Percentiles rank a stretch among this genome's conserved stretches.
These are phyloP conservation scores for Astragalus membranaceus DNA, from an alignment of 306 rosid genomes.

Conservation along the genomic window DNA sequence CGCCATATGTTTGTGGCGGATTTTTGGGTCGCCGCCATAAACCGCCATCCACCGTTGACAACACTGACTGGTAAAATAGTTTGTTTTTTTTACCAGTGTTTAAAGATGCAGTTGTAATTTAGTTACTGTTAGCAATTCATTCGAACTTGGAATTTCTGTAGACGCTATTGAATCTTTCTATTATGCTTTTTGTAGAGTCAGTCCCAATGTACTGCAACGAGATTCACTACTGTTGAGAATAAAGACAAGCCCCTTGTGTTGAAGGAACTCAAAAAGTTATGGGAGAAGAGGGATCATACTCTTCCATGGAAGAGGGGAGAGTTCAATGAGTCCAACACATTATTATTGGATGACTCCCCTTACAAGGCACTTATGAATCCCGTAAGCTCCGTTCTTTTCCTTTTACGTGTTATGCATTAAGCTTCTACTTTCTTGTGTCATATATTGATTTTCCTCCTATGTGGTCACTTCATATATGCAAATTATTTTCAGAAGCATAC, in stretches of 20 bases:
- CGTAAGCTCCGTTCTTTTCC: constrained; percentile 40
- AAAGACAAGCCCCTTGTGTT: constrained; percentile 54
- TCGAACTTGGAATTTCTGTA: not conserved
- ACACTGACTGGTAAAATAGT: not conserved
- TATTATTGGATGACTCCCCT: constrained; percentile 89
- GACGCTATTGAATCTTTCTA: not conserved
- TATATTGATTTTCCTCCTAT: constrained; percentile 13
- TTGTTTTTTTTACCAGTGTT: not conserved
- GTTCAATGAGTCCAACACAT: constrained; percentile 69
- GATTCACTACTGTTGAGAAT: constrained; percentile 48
- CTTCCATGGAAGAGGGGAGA: constrained; percentile 79
- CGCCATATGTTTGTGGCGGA: too few relatives aligned
- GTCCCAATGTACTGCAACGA: constrained; percentile 59
- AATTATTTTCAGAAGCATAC: constrained; percentile 56
- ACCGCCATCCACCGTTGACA: too few relatives aligned
- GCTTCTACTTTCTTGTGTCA: constrained; percentile 10
- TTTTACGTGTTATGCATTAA: not conserved
- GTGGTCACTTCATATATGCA: not conserved
- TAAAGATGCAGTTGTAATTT: constrained; percentile 11
- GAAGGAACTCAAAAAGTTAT: constrained; percentile 73
- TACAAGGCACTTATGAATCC: constrained; percentile 84
- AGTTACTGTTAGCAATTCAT: not conserved
- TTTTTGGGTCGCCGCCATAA: too few relatives aligned
- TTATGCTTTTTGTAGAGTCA: constrained; percentile 45
- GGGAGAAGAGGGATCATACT: constrained; percentile 55